Evolutionary conservation across 2,329 filamentous ascomycete genomes (phyloP), one percentile per base, ranked within the genome.

Genomic region (Coniochaeta sp.): DNA sequence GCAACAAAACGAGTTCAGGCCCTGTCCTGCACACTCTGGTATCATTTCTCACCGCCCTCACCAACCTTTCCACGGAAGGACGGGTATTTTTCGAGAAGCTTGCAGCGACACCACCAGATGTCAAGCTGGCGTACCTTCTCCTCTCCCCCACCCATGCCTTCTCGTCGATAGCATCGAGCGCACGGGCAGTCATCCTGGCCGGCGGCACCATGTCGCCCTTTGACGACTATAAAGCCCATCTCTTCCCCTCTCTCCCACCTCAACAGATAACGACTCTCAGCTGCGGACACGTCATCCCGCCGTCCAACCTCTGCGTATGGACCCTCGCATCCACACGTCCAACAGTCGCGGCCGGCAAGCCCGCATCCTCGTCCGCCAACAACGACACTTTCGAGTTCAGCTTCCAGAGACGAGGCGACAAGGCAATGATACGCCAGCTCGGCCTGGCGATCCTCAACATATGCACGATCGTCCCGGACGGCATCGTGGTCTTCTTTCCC

Each of bases 131-230:
- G 50, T 99, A 97, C 71, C 85, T 96, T 66, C 82, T 99, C 4
- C 83, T 99, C 0, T 95, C 96, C 34, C 93, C 95, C 0, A 93
- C 93, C 0, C 87, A 93, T 67, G 91, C 96, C 65, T 98, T 99
- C 73, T 89, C 89, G 8, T 89, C 93, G 12, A 89, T 98, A 58
- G 91, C 93, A 1, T 86, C 90, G 32, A 87, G 89, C 63, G 91
- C 95, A 0, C 83, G 92, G 61, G 90, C 93, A 1, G 89, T 99
- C 3, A 89, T 99, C 47, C 79, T 99, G 3, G 95, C 93, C 0
- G 95, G 95, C 61, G 95, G 95, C 24, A 99, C 95, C 28, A 98
- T 99, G 95, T 96, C 95, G 2, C 95, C 95, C 0, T 96, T 98
- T 78, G 84, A 88, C 26, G 95, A 98, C 74, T 99, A 96, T 73